Evolutionary conservation across 2,329 filamentous ascomycete species (phyloP), one percentile per base, ranked within the genome.

Genomic region (Neonectria sp.): DNA sequence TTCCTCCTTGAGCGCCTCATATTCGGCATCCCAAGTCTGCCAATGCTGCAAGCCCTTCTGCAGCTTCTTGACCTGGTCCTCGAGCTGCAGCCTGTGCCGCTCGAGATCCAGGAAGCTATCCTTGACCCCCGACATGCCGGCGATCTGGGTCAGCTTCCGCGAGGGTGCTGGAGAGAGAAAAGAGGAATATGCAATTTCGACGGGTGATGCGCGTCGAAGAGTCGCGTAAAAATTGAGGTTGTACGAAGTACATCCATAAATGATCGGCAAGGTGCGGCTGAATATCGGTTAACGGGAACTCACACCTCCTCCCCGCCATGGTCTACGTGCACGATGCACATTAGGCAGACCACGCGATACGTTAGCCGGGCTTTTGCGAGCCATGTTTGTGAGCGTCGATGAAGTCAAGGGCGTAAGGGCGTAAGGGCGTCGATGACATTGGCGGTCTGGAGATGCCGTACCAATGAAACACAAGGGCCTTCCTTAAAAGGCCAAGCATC

Each of bases 11-110:
- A 98, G 86, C 27, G 91, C 90, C 78, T 97, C 94, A 80, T 98
- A 98, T 79, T 98, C 95, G 55, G 93, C 90, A 79, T 97, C 95
- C 89, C 93, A 97, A 61, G 91, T 91, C 71, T 93, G 92, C 95
- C 95, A 99, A 82, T 97, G 92, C 69, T 91, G 90, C 60, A 98
- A 86, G 7, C 93, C 91, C 75, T 92, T 90, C 62, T 89, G 89
- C 24, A 98, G 88, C 78, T 94, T 75, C 31, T 71, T 69, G 53
- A 97, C 88, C 71, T 92, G 94, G 43, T 90, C 88, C 79, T 97
- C 93, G 8, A 98, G 90, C 68, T 91, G 87, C 71, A 88, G 84
- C 17, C 93, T 89, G 76, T 95, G 93, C 68, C 88, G 88, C 79
- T 97, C 94, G 48, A 97, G 87, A 75, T 91, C 88, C 51, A 89